Evolutionary conservation across 2,329 filamentous ascomycete species (phyloP).

Genomic region (Pseudocercospora crystallina): DNA sequence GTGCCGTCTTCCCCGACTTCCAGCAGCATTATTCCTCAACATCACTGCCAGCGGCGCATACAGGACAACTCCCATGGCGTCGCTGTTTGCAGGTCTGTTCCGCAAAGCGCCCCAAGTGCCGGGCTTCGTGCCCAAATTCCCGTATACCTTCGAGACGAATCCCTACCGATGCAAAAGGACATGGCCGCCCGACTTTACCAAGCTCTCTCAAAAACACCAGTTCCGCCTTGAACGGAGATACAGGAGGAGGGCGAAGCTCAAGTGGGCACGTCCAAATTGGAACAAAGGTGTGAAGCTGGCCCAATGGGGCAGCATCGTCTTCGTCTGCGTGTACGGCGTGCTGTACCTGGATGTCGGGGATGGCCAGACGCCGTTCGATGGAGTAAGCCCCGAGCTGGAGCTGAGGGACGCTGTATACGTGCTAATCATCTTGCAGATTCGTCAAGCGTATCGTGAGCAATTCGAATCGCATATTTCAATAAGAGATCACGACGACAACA

Average conservation of each 20-base stretch:
- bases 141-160: conserved; percentile 49
- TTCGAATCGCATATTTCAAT: not conserved
- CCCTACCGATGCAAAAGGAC: conserved; percentile 67
- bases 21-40: not conserved
- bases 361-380: conserved; percentile 52
- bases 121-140: conserved; percentile 25
- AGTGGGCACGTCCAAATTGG: conserved; percentile 63
- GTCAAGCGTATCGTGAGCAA: conserved; percentile 12
- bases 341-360: conserved; percentile 57
- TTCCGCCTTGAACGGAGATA: conserved; percentile 77
- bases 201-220: conserved; percentile 69
- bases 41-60: not conserved
- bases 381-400: conserved; percentile 65
- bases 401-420: conserved; percentile 56
- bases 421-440: conserved; percentile 6
- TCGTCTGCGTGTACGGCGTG: conserved; percentile 57
- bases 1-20: not conserved
- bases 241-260: conserved; percentile 66
- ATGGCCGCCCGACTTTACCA: conserved; percentile 76
- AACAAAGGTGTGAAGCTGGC: conserved; percentile 64
- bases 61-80: conserved; percentile 19
- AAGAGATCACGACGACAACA: conserved; percentile 6
- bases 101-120: conserved; percentile 23
- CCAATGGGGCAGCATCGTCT: conserved; percentile 61
- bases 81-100: conserved; percentile 28